These are phyloP conservation scores for Coleophoma eucalyptorum DNA, from an alignment of 2,329 filamentous ascomycete genomes.

Conservation along the genomic window DNA sequence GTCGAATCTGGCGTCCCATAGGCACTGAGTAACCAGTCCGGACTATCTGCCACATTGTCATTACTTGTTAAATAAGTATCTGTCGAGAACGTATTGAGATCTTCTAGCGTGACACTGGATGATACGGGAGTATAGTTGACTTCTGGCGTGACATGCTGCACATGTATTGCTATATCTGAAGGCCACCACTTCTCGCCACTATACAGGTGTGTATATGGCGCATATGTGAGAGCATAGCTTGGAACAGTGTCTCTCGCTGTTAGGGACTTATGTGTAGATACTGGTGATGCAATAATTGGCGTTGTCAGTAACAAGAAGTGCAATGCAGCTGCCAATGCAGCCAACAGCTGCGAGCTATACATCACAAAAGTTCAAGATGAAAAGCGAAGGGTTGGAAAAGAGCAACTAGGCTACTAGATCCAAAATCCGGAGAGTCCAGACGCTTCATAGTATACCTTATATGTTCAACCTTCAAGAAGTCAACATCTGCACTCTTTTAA, in stretches of 20 bases:
- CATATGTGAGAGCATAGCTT: conserved; percentile 13
- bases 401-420: no score
- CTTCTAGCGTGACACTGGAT: conserved; percentile 28
- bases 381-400: no score
- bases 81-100: conserved; percentile 27
- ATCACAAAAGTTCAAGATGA: no score
- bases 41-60: conserved; percentile 37
- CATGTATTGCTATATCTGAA: conserved; percentile 36
- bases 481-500: no score
- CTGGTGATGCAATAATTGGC: no score
- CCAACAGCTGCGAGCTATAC: no score
- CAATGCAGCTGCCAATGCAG: no score
- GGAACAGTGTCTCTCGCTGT: not conserved
- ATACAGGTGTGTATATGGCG: conserved; percentile 41
- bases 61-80: conserved; percentile 40
- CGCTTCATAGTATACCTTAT: no score
- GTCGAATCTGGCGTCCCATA: conserved; percentile 34
- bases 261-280: no score
- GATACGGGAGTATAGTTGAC: conserved; percentile 32
- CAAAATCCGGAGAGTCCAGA: no score
- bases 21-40: conserved; percentile 33
- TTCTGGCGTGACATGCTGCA: conserved; percentile 35
- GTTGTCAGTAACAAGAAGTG: no score
- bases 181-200: conserved; percentile 39
- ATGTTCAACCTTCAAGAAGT: no score